These are phyloP conservation scores for Colletotrichum zoysiae DNA, from an alignment of 2,329 filamentous ascomycete species.

Conservation along the genomic window DNA sequence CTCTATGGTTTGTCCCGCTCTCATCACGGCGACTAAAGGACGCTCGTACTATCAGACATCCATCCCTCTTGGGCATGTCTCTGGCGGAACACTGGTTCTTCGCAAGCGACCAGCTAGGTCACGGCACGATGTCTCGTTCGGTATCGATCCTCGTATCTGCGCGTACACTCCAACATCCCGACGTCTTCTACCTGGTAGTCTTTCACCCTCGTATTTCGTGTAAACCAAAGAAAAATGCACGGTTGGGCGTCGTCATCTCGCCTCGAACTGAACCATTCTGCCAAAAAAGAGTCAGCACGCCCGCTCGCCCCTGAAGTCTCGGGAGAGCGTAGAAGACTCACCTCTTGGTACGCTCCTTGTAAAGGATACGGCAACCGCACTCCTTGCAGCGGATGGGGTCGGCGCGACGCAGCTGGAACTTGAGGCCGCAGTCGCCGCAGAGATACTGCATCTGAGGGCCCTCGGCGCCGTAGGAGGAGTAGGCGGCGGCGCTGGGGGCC, in stretches of 20 bases:
- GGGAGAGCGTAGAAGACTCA: slow-evolving; percentile 59
- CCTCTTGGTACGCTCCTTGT: slow-evolving; percentile 98
- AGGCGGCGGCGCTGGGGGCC: slow-evolving; percentile 57
- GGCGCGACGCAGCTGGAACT: slow-evolving; percentile 80
- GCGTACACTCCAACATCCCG: background rate
- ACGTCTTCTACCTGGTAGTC: background rate
- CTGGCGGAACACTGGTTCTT: background rate
- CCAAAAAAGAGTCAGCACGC: slow-evolving; percentile 43
- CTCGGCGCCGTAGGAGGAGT: slow-evolving; percentile 58
- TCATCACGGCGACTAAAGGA: background rate
- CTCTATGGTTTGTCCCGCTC: background rate
- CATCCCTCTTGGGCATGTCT: background rate
- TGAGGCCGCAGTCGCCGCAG: slow-evolving; percentile 87
- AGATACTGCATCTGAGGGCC: slow-evolving; percentile 75
- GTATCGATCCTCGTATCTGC: background rate
- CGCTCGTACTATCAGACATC: background rate
- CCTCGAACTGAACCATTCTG: slow-evolving; percentile 99
- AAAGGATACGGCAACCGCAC: slow-evolving; percentile 94
- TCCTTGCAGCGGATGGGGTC: slow-evolving; percentile 90
- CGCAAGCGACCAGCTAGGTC: background rate
- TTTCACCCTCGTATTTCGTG: background rate
- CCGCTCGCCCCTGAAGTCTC: background rate
- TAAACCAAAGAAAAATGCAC: background rate
- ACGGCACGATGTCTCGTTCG: slow-evolving; percentile 2
- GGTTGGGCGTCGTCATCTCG: slow-evolving; percentile 67